Base-by-base conservation (phyloP, 352 stramenopile species). In the Globisporangium uncinulatum region DNA sequence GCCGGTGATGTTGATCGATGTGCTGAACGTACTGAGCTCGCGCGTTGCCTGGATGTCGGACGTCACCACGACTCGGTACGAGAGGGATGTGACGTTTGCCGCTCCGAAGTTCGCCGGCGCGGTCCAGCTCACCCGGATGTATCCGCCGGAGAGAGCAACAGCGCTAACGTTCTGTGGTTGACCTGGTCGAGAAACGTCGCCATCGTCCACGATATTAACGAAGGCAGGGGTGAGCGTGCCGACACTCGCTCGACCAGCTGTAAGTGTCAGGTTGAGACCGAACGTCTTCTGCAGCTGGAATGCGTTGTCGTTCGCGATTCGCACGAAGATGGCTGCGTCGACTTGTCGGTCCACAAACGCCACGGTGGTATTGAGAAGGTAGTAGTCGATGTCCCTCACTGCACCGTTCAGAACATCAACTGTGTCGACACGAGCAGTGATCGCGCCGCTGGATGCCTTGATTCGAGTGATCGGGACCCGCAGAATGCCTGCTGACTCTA, bases 181-280 rank as follows among this genome's bases (percentile, higher is more conserved):
- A 41, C 64, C 61, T 0, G 77, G 75, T 36, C 69, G 52, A 1
- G 77, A 87, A 0, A 63, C 51, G 45, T 87, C 77, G 21, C 73
- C 71, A 46, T 87, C 77, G 53, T 87, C 77, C 0, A 69, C 15
- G 21, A 87, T 81, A 6, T 79, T 61, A 14, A 87, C 42, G n/a
- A 64, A 31, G 4, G 51, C 56, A 3, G 56, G 43, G 10, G 36
- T 15, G 6, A 42, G 4, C 4, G 51, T 34, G 3, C 61, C 69
- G n/a, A 87, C 17, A 7, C 17, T 13, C 8, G 73, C 63, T 11
- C 63, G 61, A 6, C 77, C 73, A 14, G 51, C 63, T 0, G 62
- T 34, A 1, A 76, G 20, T 9, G 41, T 51, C 6, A 87, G 36
- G 6, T 32, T 56, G 1, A 87, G 29, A 4, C 62, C 56, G 20